A percentile compares a stretch with the other conserved stretches of the same genome.
These are phyloP conservation scores for Tetrahymena malaccensis DNA, from an alignment of 73 alveolate genomes.

Conservation along the genomic window DNA sequence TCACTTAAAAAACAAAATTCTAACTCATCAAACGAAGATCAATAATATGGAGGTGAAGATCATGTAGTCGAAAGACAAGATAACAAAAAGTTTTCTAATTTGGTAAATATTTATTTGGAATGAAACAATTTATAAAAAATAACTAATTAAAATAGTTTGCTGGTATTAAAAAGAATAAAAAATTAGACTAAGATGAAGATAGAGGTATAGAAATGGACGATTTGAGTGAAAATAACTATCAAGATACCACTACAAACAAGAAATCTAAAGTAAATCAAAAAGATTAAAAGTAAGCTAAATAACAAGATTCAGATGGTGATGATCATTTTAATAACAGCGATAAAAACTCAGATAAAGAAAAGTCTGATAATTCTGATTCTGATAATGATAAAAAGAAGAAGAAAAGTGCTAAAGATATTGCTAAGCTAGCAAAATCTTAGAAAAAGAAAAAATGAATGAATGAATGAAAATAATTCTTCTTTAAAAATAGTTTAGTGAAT, in stretches of 20 bases:
- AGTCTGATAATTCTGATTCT: neutral
- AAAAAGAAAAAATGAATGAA: neutral
- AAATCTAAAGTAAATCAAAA: neutral
- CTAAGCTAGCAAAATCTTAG: neutral
- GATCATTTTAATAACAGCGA: too few species aligned
- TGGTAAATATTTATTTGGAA: neutral
- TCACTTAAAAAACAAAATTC: neutral
- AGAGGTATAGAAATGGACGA: neutral
- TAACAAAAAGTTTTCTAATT: neutral
- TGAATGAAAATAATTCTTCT: neutral
- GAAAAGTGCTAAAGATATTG: neutral
- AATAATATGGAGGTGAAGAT: neutral
- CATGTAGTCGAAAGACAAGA: neutral
- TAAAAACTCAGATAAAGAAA: neutral
- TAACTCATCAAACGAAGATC: neutral
- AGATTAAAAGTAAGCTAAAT: neutral
- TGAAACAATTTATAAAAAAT: too few species aligned
- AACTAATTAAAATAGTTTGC: neutral
- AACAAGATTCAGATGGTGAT: neutral
- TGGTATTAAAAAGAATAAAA: neutral
- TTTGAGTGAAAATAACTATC: neutral
- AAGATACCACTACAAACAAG: neutral
- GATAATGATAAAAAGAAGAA: neutral
- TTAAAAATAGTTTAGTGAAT: too few species aligned
- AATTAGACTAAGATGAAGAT: neutral